phyloP scores from a whole-genome alignment of 164 flowering plant genomes.

The Warburgia ugandensis region DNA sequence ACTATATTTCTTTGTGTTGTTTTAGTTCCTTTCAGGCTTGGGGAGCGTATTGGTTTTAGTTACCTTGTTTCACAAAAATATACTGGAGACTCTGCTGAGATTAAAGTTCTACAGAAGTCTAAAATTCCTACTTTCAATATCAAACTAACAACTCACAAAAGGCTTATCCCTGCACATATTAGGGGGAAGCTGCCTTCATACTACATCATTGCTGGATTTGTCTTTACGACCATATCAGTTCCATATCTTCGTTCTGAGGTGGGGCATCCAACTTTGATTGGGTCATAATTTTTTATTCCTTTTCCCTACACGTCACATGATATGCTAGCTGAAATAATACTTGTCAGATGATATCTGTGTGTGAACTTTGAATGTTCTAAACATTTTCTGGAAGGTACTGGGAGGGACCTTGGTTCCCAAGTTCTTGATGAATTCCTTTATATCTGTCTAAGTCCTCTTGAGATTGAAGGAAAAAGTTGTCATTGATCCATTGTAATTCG shows the following conservation, averaged over 20 bases:
- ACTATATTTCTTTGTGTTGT: constrained; percentile 11
- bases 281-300: too few relatives aligned
- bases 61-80: constrained; percentile 94
- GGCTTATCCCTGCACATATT: constrained; percentile 70
- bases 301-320: too few relatives aligned
- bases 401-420: too few relatives aligned
- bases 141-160: constrained; percentile 50
- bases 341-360: too few relatives aligned
- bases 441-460: too few relatives aligned
- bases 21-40: constrained; percentile 93
- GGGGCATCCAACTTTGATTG: too few relatives aligned
- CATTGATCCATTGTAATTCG: too few relatives aligned
- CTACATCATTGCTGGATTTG: constrained; percentile 86
- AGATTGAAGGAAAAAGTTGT: too few relatives aligned
- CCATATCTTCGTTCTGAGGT: constrained; percentile 96
- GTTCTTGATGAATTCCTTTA: too few relatives aligned
- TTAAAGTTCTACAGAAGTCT: constrained; percentile 68
- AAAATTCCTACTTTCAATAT: constrained; percentile 43
- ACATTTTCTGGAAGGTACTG: too few relatives aligned
- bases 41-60: constrained; percentile 96
- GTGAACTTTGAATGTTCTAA: too few relatives aligned
- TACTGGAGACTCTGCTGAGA: constrained; percentile 64
- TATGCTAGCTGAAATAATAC: too few relatives aligned
- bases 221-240: constrained; percentile 68
- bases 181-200: constrained; percentile 82